phyloP scores from a whole-genome alignment of 2,329 filamentous ascomycete species.

The Fusarium gaditjirri region DNA sequence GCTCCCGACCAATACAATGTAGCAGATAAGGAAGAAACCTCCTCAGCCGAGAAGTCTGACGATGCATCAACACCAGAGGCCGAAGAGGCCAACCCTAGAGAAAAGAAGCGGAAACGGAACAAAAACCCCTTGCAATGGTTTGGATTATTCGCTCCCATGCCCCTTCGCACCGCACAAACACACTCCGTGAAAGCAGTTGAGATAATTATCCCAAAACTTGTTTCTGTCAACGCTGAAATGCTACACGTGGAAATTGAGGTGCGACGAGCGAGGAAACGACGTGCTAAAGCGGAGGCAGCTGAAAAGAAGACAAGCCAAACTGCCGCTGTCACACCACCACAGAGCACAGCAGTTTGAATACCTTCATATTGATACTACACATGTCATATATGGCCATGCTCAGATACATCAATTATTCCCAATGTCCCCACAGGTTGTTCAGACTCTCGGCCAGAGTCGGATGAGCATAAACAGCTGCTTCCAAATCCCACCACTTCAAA shows the following conservation, averaged over 20 bases:
- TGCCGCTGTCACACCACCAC: not conserved
- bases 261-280: slow-evolving; percentile 67
- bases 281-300: slow-evolving; percentile 58
- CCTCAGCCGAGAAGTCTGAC: not conserved
- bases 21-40: not conserved
- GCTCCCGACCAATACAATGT: slow-evolving; percentile 11
- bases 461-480: slow-evolving; percentile 61
- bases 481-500: slow-evolving; percentile 56
- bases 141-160: slow-evolving; percentile 62
- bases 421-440: slow-evolving; percentile 61
- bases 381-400: not conserved
- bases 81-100: slow-evolving; percentile 10
- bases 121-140: slow-evolving; percentile 66
- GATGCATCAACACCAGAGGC: slow-evolving; percentile 11
- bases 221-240: slow-evolving; percentile 69
- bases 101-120: slow-evolving; percentile 35
- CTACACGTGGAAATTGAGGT: slow-evolving; percentile 75
- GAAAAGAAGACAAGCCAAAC: slow-evolving; percentile 43
- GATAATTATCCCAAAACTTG: slow-evolving; percentile 66
- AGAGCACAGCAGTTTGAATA: slow-evolving; percentile 21
- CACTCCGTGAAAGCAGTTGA: slow-evolving; percentile 67
- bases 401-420: slow-evolving; percentile 45
- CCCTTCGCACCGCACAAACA: slow-evolving; percentile 67
- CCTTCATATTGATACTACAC: slow-evolving; percentile 6
- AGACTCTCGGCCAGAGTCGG: slow-evolving; percentile 61